Percentiles rank a stretch among this genome's conserved stretches.
phyloP scores from a whole-genome alignment of 352 stramenopile genomes.

The Elongisporangium undulatum region DNA sequence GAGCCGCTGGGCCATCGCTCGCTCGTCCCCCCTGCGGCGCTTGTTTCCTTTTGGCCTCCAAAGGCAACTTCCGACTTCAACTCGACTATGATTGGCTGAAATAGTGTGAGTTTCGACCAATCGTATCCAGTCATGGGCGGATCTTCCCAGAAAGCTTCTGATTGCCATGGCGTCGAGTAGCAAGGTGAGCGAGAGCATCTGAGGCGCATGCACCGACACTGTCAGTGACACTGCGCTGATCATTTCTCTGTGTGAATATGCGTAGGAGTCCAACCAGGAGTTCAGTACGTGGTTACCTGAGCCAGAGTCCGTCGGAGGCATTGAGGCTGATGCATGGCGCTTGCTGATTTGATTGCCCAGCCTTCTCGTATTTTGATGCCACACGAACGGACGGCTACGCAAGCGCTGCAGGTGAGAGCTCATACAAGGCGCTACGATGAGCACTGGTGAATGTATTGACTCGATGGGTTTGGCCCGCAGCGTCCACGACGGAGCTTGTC shows the following conservation, averaged over 20 bases:
- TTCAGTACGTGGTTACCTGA: background rate
- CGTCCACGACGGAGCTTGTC: background rate
- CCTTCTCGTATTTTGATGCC: conserved; percentile 37
- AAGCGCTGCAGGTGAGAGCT: background rate
- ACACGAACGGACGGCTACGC: conserved; percentile 26
- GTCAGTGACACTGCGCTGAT: too few relatives aligned
- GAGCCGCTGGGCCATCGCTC: conserved; percentile 1
- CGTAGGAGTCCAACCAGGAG: background rate
- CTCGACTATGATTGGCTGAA: conserved; percentile 7
- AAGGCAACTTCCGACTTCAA: conserved; percentile 3
- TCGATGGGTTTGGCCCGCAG: background rate
- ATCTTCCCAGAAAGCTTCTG: background rate
- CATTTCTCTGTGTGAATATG: too few relatives aligned
- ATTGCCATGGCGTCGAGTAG: background rate
- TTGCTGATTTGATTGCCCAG: conserved; percentile 3
- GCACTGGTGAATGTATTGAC: conserved; percentile 3
- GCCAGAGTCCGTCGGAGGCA: background rate
- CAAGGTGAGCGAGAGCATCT: background rate
- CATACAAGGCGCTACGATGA: background rate
- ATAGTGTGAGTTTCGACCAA: background rate
- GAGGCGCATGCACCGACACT: too few relatives aligned
- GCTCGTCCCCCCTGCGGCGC: background rate
- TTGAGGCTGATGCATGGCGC: background rate
- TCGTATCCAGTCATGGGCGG: background rate
- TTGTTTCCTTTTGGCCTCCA: background rate